Evolutionary conservation across 75 land plant genomes (phyloP).

Genomic region (Larix kaempferi): DNA sequence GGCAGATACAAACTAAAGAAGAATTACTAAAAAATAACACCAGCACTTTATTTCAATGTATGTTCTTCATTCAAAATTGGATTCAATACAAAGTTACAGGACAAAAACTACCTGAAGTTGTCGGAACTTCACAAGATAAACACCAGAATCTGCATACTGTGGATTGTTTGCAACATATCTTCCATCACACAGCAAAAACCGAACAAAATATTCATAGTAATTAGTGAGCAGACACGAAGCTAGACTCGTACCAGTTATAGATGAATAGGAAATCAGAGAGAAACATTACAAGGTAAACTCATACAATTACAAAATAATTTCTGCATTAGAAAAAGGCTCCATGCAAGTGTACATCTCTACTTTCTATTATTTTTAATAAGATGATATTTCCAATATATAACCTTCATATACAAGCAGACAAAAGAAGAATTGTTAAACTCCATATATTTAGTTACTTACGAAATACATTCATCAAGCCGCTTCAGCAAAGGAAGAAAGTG

Average conservation of each 20-base stretch:
- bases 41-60: neutral
- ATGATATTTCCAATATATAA: neutral
- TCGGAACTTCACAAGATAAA: conserved; percentile 89
- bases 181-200: neutral
- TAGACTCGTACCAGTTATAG: neutral
- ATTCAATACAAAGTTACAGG: no score
- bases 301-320: neutral
- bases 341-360: neutral
- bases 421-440: neutral
- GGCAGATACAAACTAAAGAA: neutral
- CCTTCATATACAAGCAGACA: neutral
- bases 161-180: conserved; percentile 92
- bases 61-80: neutral
- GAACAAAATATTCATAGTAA: neutral
- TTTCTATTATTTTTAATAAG: neutral
- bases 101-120: conserved; percentile 77
- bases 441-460: conserved; percentile 38
- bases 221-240: neutral
- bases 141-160: conserved; percentile 96
- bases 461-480: conserved; percentile 95
- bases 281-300: neutral
- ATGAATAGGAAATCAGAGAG: neutral
- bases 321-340: neutral
- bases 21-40: neutral
- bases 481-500: conserved; percentile 86